Conservation (phyloP, 2,329 filamentous ascomycete genomes). For the Huntiella abstrusa region DNA sequence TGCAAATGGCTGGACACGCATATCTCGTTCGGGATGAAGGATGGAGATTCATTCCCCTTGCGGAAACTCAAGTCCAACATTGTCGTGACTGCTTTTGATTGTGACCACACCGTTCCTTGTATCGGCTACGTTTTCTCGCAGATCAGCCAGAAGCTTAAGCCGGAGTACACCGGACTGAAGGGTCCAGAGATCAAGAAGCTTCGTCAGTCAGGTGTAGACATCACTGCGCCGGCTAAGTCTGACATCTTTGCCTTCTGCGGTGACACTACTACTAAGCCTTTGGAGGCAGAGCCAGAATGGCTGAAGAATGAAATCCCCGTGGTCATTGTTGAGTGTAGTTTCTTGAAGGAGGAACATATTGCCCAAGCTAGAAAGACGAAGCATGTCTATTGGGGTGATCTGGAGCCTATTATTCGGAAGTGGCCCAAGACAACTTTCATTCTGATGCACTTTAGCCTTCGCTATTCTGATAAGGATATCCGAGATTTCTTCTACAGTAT, state of each 20-base stretch:
- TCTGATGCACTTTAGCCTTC: conserved; percentile 28
- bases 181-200: conserved; percentile 22
- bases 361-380: conserved; percentile 26
- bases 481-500: conserved; percentile 23
- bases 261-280: conserved; percentile 24
- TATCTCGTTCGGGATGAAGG: conserved; percentile 20
- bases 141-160: conserved; percentile 21
- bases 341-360: conserved; percentile 24
- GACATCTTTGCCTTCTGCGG: conserved; percentile 30
- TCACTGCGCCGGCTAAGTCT: conserved; percentile 22
- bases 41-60: conserved; percentile 21
- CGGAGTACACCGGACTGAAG: conserved; percentile 19
- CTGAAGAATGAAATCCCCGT: conserved; percentile 22
- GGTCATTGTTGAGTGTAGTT: conserved; percentile 32
- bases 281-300: conserved; percentile 23
- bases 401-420: conserved; percentile 25
- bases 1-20: conserved; percentile 20
- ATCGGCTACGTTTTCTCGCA: conserved; percentile 27
- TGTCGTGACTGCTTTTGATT: conserved; percentile 24
- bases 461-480: conserved; percentile 25
- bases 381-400: conserved; percentile 27
- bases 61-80: conserved; percentile 19
- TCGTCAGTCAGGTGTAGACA: conserved; percentile 19
- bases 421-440: conserved; percentile 27
- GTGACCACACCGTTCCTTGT: conserved; percentile 29